Base-by-base conservation (phyloP, 495 filamentous ascomycete species). In the Cladorrhinum samala region DNA sequence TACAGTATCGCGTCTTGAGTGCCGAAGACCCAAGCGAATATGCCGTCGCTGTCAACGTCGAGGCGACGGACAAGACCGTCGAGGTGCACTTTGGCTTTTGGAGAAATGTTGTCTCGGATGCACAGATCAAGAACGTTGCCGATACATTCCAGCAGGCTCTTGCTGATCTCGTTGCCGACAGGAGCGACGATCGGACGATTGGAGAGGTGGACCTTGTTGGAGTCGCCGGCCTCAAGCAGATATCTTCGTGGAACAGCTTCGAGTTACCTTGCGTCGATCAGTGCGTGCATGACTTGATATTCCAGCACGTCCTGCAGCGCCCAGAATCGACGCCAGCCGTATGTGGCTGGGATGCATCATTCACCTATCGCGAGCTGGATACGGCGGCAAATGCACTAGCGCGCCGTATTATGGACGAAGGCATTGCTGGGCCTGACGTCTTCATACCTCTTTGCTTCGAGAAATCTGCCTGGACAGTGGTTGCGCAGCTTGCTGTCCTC, bases 11-110 rank as follows among this genome's bases (percentile, higher is more conserved):
- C 11, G 51, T 62, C 13, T 37, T 65, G 38, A 56, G 19, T 14
- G 58, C 69, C 2, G 77, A 83, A 41, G 80, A 83, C 46, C 79
- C 80, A 1, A 79, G 78, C 19, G 79, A 83, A 58, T 79, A 79
- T 54, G 68, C 67, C 1, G 58, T 83, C 0, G 77, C 72, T 24
- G 67, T 83, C 56, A 82, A 82, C 50, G 70, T 83, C 37, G 79
- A 81, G 52, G 73, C 76, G 0, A 65, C 70, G 13, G 74, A 77
- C 30, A 63, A 72, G 8, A 57, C 63, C 1, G 40, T 65, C 11
- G 76, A 73, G 14, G 60, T 82, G 23, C 72, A 79, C 30, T 55
- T 83, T 11, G 75, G 78, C 47, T 79, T 81, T 62, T 83, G 80
- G 80, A 76, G 74, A 4, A 72, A 74, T 45, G 58, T 55, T 2